phyloP scores from a whole-genome alignment of 2,329 filamentous ascomycete species.

The Fusarium denticulatum region DNA sequence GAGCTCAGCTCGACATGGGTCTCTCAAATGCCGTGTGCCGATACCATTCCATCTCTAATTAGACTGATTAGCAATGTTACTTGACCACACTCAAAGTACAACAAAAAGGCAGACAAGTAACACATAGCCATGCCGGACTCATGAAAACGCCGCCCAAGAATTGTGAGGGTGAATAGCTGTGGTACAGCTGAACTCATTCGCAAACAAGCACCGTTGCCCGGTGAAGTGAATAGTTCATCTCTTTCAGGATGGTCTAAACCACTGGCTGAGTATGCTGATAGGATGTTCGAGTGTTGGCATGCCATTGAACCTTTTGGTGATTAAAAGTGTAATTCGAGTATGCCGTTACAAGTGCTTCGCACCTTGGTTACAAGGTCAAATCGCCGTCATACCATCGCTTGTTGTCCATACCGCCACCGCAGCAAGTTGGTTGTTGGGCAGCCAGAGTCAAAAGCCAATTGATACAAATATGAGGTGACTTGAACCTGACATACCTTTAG shows the following conservation, averaged over 20 bases:
- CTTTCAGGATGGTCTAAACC: background rate
- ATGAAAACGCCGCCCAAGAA: background rate
- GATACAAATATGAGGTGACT: background rate
- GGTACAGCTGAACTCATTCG: background rate
- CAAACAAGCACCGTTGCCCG: background rate
- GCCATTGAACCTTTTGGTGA: background rate
- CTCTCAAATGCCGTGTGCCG: background rate
- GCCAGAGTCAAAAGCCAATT: background rate
- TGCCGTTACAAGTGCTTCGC: background rate
- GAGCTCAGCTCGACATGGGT: constrained; percentile 19
- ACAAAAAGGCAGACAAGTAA: background rate
- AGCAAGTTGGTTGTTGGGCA: background rate
- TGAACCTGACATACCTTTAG: background rate
- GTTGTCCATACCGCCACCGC: background rate
- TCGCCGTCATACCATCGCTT: background rate
- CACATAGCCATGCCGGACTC: background rate
- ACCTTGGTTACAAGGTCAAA: background rate
- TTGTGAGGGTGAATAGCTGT: background rate
- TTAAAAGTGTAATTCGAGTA: background rate
- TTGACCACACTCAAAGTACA: background rate
- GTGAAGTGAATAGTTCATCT: background rate
- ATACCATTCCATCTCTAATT: background rate
- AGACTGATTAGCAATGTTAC: background rate
- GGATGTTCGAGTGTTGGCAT: background rate
- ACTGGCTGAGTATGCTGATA: background rate